Evolutionary conservation across 2,329 filamentous ascomycete genomes (phyloP).

Genomic region (Nigrospora osmanthi): DNA sequence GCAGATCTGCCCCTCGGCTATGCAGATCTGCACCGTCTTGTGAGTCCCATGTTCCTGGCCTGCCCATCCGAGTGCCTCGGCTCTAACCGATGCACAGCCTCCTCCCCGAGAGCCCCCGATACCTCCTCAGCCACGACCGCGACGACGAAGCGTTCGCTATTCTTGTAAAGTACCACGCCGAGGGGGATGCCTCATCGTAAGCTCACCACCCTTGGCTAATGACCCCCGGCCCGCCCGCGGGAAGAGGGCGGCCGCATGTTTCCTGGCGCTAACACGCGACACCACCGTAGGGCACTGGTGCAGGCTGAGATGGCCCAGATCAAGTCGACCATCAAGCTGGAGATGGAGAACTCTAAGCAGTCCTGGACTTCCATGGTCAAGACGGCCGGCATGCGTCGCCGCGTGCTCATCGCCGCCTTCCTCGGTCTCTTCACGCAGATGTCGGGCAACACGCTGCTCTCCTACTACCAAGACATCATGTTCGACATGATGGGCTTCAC

Average conservation of each 20-base stretch:
- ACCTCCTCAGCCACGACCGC: slow-evolving; percentile 43
- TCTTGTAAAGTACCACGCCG: slow-evolving; percentile 33
- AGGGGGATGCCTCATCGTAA: slow-evolving; percentile 27
- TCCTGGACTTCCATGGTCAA: slow-evolving; percentile 34
- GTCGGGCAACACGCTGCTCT: slow-evolving; percentile 31
- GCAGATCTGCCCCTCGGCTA: slow-evolving; percentile 33
- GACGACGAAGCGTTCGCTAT: slow-evolving; percentile 39
- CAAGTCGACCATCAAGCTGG: slow-evolving; percentile 43
- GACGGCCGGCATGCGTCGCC: slow-evolving; percentile 30
- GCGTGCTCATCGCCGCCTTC: slow-evolving; percentile 26
- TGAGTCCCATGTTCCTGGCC: slow-evolving; percentile 7
- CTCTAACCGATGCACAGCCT: slow-evolving; percentile 15
- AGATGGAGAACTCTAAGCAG: slow-evolving; percentile 39
- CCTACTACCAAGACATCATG: slow-evolving; percentile 27
- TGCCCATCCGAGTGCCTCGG: not conserved
- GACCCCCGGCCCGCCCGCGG: slow-evolving; percentile 25
- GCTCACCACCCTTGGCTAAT: slow-evolving; percentile 32
- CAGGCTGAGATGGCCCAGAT: slow-evolving; percentile 50
- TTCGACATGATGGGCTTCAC: slow-evolving; percentile 37
- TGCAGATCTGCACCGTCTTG: slow-evolving; percentile 31
- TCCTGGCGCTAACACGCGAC: slow-evolving; percentile 10
- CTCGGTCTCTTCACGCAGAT: slow-evolving; percentile 31
- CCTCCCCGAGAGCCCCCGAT: slow-evolving; percentile 53
- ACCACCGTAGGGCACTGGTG: slow-evolving; percentile 26
- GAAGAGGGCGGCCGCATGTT: slow-evolving; percentile 34